Conservation (phyloP, 441 rosid genomes). For the Adansonia rubrostipa region DNA sequence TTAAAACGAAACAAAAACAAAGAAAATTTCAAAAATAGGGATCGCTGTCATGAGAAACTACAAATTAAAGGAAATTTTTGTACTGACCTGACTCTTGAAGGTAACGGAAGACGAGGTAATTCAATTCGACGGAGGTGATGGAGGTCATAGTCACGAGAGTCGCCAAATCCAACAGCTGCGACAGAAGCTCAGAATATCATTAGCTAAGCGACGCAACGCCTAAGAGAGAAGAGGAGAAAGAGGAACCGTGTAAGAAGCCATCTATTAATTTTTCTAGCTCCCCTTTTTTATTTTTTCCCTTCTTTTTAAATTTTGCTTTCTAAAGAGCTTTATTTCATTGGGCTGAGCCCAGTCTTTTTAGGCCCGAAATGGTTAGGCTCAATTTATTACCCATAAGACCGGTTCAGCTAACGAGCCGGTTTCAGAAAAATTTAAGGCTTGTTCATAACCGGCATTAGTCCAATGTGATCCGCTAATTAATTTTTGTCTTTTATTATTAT, state of each 20-base stretch:
- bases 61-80: background rate
- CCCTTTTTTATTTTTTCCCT: background rate
- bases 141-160: conserved; percentile 54
- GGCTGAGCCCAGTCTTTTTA: background rate
- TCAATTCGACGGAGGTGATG: conserved; percentile 80
- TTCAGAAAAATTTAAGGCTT: too few species aligned
- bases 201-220: background rate
- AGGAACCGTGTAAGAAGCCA: background rate
- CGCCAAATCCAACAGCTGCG: conserved; percentile 25
- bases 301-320: background rate
- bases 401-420: too few species aligned
- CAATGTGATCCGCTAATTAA: too few species aligned
- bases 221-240: background rate
- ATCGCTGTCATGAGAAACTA: background rate
- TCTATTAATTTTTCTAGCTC: background rate
- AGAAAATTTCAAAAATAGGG: conserved; percentile 12
- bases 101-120: conserved; percentile 90
- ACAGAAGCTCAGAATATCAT: conserved; percentile 7
- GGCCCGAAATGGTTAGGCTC: background rate
- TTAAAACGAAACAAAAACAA: background rate
- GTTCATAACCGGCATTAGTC: too few species aligned
- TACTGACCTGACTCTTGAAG: conserved; percentile 89
- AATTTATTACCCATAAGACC: too few species aligned
- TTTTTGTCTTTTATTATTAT: too few species aligned
- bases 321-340: background rate